A percentile compares a stretch with the other conserved stretches of the same genome.
Conservation (phyloP, 2,329 filamentous ascomycete species). For the Exophiala dermatitidis region DNA sequence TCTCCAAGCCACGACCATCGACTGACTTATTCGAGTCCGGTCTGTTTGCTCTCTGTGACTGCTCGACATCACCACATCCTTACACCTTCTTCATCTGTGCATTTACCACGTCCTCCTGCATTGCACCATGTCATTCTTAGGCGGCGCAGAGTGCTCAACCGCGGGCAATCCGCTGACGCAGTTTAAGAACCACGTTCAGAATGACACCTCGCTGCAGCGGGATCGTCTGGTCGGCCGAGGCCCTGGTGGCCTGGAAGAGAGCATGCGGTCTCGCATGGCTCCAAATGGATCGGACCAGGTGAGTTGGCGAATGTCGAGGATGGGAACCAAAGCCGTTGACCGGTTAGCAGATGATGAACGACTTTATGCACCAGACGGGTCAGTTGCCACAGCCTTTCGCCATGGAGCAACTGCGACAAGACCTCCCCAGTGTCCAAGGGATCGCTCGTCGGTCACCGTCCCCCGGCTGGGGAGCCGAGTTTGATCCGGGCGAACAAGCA, state of each 20-base stretch:
- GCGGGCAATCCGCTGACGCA: slow-evolving; percentile 93
- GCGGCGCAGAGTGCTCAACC: slow-evolving; percentile 93
- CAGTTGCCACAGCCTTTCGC: slow-evolving; percentile 51
- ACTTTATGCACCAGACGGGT: slow-evolving; percentile 75
- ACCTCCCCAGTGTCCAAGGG: slow-evolving; percentile 50
- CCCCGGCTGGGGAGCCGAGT: slow-evolving; percentile 58
- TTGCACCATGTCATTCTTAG: slow-evolving; percentile 82
- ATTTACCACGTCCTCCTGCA: not conserved
- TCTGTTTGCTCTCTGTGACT: no score
- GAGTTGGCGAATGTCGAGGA: not conserved
- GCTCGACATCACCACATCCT: no score
- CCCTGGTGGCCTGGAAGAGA: slow-evolving; percentile 62
- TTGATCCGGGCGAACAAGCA: slow-evolving; percentile 55
- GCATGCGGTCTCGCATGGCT: slow-evolving; percentile 66
- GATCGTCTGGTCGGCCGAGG: slow-evolving; percentile 76
- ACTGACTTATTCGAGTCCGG: not conserved
- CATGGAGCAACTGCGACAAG: slow-evolving; percentile 60
- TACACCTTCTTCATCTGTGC: not conserved
- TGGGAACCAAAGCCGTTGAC: slow-evolving; percentile 26
- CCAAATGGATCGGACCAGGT: slow-evolving; percentile 68
- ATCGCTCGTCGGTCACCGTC: slow-evolving; percentile 47
- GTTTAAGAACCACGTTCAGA: slow-evolving; percentile 93
- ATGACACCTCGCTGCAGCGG: slow-evolving; percentile 89
- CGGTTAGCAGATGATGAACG: slow-evolving; percentile 70
- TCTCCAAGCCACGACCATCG: not conserved